phyloP scores from a whole-genome alignment of 495 filamentous ascomycete species.

The Cercophora scortea region DNA sequence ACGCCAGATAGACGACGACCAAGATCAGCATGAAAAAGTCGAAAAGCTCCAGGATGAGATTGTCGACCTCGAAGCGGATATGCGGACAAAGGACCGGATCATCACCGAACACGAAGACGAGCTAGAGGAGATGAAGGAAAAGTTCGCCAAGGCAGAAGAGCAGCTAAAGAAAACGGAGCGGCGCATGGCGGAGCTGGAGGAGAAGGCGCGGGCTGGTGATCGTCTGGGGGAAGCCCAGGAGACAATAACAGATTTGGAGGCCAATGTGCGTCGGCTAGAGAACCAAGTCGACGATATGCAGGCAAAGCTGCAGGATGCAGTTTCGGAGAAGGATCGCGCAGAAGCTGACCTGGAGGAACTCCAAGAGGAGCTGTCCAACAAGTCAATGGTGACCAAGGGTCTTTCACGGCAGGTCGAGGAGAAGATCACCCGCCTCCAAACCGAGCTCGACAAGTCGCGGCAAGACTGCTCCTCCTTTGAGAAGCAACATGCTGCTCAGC shows the following conservation, averaged over 20 bases:
- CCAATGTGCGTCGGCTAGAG: constrained; percentile 33
- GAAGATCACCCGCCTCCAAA: constrained; percentile 54
- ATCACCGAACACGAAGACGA: constrained; percentile 38
- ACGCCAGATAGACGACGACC: constrained; percentile 42
- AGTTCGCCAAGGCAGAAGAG: constrained; percentile 44
- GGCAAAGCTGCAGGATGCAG: constrained; percentile 53
- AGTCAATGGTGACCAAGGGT: constrained; percentile 70
- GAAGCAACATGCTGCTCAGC: constrained; percentile 29
- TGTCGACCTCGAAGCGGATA: constrained; percentile 49
- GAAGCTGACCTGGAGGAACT: constrained; percentile 56
- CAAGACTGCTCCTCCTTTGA: constrained; percentile 47
- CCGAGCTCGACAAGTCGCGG: constrained; percentile 52
- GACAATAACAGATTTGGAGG: constrained; percentile 40
- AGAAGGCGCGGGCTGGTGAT: constrained; percentile 45
- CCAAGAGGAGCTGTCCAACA: constrained; percentile 70
- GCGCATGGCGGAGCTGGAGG: constrained; percentile 53
- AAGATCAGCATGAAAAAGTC: constrained; percentile 27
- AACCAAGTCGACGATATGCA: constrained; percentile 50
- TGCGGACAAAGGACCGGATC: constrained; percentile 45
- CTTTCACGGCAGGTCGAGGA: constrained; percentile 69
- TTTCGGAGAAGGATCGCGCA: constrained; percentile 51
- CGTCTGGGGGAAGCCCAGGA: constrained; percentile 50
- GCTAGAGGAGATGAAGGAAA: constrained; percentile 33
- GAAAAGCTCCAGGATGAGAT: constrained; percentile 55
- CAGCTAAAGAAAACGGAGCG: constrained; percentile 48